Percentiles rank a stretch among this genome's conserved stretches.
Conservation (phyloP, 371 early-diverging fungal genomes). For the Syncephalastrum contaminatum region DNA sequence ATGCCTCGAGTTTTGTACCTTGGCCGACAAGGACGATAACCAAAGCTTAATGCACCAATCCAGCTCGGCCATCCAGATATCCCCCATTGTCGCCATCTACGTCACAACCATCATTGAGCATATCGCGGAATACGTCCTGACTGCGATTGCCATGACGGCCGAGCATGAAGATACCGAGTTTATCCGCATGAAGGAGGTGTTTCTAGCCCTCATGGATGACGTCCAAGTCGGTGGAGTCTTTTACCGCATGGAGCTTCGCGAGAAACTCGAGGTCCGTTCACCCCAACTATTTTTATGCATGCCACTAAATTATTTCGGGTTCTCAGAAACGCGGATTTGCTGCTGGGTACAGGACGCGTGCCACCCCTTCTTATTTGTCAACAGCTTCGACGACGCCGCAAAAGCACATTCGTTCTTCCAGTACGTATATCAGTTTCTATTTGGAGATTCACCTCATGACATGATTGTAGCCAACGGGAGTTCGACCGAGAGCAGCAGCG, state of each 20-base stretch:
- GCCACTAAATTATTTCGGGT: constrained; percentile 5
- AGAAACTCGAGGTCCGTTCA: constrained; percentile 52
- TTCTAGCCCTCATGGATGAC: constrained; percentile 56
- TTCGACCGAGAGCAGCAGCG: background rate
- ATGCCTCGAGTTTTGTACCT: constrained; percentile 60
- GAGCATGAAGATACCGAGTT: constrained; percentile 63
- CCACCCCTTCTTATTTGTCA: constrained; percentile 6
- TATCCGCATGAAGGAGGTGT: constrained; percentile 60
- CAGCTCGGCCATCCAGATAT: constrained; percentile 34
- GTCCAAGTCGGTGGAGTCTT: constrained; percentile 55
- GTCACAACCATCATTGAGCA: constrained; percentile 66
- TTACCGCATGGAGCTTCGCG: constrained; percentile 51
- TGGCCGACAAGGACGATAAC: constrained; percentile 50
- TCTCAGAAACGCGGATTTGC: constrained; percentile 19
- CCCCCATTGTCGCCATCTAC: constrained; percentile 65
- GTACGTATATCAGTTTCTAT: constrained; percentile 2
- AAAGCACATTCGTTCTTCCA: constrained; percentile 1
- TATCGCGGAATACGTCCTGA: constrained; percentile 62
- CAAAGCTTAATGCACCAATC: background rate
- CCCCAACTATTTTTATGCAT: background rate
- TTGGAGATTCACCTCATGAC: background rate
- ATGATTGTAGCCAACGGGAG: constrained; percentile 5
- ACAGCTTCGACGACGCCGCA: constrained; percentile 3
- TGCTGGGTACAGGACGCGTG: constrained; percentile 4
- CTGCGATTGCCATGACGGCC: constrained; percentile 56